phyloP scores from a whole-genome alignment of 75 land plant species.

The Picea sitchensis region DNA sequence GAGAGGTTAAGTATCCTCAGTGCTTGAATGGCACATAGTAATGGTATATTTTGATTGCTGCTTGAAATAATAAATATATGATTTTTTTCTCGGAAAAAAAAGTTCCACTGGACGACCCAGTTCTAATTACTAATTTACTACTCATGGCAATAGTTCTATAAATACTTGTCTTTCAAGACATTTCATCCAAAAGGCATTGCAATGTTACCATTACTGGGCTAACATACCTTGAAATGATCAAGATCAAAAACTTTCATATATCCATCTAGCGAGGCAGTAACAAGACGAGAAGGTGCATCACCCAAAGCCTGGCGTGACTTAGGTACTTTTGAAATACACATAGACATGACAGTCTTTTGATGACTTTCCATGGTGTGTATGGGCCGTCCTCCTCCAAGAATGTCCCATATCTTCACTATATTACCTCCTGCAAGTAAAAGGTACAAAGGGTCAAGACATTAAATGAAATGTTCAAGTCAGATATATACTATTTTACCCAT shows the following conservation, averaged over 20 bases:
- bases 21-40: too few species aligned
- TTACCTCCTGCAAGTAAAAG: conserved; percentile 52
- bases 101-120: too few species aligned
- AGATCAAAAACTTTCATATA: conserved; percentile 85
- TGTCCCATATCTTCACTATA: conserved; percentile 90
- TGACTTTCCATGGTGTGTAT: conserved; percentile 71
- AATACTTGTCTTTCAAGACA: conserved; percentile 1
- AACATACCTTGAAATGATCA: conserved; percentile 33
- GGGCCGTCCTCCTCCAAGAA: conserved; percentile 84
- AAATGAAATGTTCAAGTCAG: neutral
- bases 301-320: conserved; percentile 15
- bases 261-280: conserved; percentile 89
- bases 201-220: neutral
- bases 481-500: neutral
- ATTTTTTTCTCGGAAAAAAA: too few species aligned
- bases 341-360: conserved; percentile 82
- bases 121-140: neutral
- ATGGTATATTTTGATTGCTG: too few species aligned
- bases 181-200: neutral
- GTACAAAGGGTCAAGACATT: too few species aligned
- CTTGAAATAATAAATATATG: too few species aligned
- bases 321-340: conserved; percentile 51
- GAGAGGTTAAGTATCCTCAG: too few species aligned
- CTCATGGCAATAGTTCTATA: neutral
- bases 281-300: conserved; percentile 41